A percentile compares a stretch with the other conserved stretches of the same genome.
These are phyloP conservation scores for Bipolaris bicolor DNA, from an alignment of 2,329 filamentous ascomycete species.

Conservation along the genomic window DNA sequence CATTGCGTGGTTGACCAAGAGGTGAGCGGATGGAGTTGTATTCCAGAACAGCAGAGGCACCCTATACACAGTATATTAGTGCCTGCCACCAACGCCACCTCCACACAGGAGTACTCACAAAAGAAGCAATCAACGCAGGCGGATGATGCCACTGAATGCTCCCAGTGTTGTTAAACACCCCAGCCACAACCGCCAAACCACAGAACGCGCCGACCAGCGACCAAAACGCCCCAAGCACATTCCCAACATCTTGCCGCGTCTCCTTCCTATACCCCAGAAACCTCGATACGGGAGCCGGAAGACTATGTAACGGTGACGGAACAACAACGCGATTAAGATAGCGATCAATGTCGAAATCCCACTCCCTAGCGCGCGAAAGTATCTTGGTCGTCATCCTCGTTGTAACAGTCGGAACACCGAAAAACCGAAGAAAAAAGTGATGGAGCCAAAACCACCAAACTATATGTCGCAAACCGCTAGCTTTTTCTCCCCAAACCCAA, in stretches of 20 bases:
- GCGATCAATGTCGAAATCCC: constrained; percentile 76
- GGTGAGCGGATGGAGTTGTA: constrained; percentile 57
- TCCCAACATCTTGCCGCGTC: constrained; percentile 49
- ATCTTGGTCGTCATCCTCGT: not conserved
- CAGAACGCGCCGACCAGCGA: constrained; percentile 53
- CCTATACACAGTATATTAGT: constrained; percentile 34
- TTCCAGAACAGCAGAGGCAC: constrained; percentile 56
- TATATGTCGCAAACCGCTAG: too few relatives aligned
- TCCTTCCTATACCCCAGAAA: constrained; percentile 62
- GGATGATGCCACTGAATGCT: constrained; percentile 48
- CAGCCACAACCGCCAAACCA: constrained; percentile 52
- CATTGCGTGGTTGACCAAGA: constrained; percentile 56
- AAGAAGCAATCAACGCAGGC: constrained; percentile 53
- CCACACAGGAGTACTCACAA: constrained; percentile 37
- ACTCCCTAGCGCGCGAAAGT: constrained; percentile 24
- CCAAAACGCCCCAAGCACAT: constrained; percentile 51
- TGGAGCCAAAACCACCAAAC: too few relatives aligned
- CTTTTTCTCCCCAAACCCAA: too few relatives aligned
- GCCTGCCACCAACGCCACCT: not conserved
- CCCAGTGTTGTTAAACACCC: constrained; percentile 50
- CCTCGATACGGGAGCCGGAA: constrained; percentile 71
- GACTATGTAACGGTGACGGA: constrained; percentile 64
- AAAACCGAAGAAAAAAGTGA: too few relatives aligned
- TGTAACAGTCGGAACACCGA: too few relatives aligned
- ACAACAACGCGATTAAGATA: constrained; percentile 75